A percentile compares a stretch with the other conserved stretches of the same genome.
phyloP scores from a whole-genome alignment of 2,329 filamentous ascomycete species.

The Ploettnerulaceae sp. region DNA sequence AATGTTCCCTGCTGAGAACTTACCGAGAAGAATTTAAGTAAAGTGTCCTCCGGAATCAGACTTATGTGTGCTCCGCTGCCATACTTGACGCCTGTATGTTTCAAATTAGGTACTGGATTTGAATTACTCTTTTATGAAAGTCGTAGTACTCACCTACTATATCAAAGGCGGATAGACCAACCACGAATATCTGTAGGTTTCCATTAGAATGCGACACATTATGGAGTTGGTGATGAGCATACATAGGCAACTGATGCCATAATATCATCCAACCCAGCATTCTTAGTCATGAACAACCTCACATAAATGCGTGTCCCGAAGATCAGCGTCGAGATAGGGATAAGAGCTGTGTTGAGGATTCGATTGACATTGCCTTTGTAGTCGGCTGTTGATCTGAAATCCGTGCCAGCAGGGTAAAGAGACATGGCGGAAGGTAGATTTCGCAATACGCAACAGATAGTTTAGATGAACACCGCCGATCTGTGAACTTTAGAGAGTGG shows the following conservation, averaged over 20 bases:
- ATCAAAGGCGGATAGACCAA: constrained; percentile 1
- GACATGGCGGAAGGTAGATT: neutral
- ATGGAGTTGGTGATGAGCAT: constrained; percentile 3
- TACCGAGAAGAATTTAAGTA: constrained; percentile 7
- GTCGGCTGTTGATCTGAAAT: constrained; percentile 4
- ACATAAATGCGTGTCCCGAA: constrained; percentile 30
- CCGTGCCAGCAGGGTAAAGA: neutral
- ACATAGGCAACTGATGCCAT: constrained; percentile 30
- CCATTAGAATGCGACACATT: neutral
- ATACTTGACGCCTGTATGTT: neutral
- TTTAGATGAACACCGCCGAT: neutral
- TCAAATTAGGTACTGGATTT: neutral
- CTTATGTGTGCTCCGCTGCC: constrained; percentile 6
- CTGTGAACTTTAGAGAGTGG: neutral
- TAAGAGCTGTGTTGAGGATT: constrained; percentile 26
- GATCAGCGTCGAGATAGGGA: constrained; percentile 32
- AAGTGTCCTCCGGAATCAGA: neutral
- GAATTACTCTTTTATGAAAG: neutral
- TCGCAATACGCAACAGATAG: too few relatives aligned
- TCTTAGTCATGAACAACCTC: constrained; percentile 32
- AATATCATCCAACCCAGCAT: constrained; percentile 32
- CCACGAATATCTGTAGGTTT: constrained; percentile 1
- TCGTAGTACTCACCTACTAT: constrained; percentile 4
- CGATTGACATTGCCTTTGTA: constrained; percentile 13
- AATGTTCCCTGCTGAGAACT: constrained; percentile 3